Evolutionary conservation across 2,329 filamentous ascomycete genomes (phyloP).

Genomic region (Trematosphaeria pertusa): DNA sequence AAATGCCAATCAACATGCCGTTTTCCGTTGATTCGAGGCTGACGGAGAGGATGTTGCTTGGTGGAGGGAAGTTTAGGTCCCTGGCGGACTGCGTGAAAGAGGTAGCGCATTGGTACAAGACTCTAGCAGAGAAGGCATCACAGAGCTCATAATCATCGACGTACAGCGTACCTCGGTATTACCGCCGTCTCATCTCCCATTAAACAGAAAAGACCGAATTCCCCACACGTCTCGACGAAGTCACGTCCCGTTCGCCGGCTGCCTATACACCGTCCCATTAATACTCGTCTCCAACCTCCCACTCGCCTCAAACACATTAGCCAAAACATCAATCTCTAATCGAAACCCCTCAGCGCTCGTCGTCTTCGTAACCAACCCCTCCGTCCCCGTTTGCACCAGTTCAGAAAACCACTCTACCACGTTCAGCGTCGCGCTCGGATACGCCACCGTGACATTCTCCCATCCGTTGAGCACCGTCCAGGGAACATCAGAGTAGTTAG

Average conservation of each 20-base stretch:
- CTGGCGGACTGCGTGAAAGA: conserved; percentile 35
- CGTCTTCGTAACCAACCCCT: conserved; percentile 45
- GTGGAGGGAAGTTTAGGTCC: conserved; percentile 23
- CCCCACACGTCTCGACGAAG: too few species aligned
- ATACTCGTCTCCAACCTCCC: conserved; percentile 50
- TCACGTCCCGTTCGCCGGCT: conserved; percentile 50
- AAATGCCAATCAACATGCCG: conserved; percentile 40
- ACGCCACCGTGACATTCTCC: conserved; percentile 42
- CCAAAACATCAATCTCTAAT: conserved; percentile 47
- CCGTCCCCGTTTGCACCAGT: conserved; percentile 41
- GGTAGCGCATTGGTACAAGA: conserved; percentile 38
- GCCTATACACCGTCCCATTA: conserved; percentile 46
- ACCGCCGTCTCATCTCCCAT: too few species aligned
- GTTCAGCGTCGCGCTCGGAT: conserved; percentile 23
- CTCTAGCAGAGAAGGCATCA: conserved; percentile 11
- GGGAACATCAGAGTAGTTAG: conserved; percentile 48
- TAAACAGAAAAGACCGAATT: too few species aligned
- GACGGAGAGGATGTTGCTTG: conserved; percentile 34
- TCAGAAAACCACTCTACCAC: conserved; percentile 51
- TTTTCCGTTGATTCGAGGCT: conserved; percentile 36
- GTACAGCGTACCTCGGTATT: too few species aligned
- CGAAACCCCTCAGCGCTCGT: conserved; percentile 51
- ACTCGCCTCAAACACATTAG: conserved; percentile 52
- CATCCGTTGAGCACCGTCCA: conserved; percentile 40
- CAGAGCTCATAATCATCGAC: too few species aligned